Evolutionary conservation across 1,284 basidiomycete genomes (phyloP), one percentile per base, ranked within the genome.

Genomic region (Ceraceosorus guamensis): DNA sequence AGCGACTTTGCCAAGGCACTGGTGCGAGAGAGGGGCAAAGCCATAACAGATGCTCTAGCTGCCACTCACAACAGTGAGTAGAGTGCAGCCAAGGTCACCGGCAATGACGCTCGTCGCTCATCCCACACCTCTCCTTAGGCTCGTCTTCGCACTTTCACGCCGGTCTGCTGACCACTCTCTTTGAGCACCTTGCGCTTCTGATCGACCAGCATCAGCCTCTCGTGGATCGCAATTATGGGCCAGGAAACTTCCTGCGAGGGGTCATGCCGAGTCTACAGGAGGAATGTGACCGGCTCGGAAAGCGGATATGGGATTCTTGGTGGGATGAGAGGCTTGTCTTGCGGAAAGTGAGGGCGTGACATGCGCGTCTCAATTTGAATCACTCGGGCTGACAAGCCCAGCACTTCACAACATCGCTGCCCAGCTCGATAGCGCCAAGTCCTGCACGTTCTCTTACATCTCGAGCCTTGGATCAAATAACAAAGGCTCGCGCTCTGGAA

Each of bases 141-240:
- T 8, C 11, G 16, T 45, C 52, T 24, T 16, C 8, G 13, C 14
- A 53, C 14, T 46, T 18, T 18, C 52, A 56, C 53, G 66, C 70
- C 2, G 33, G 55, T 43, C 56, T 74, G 6, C 64, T 73, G 30
- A 96, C 91, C 0, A 85, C 87, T 1, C 81, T 99, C 0, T 92
- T 97, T 65, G 95, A 99, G 78, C 88, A 87, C 54, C 87, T 98
- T 46, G 95, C 93, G 0, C 84, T 89, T 79, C 91, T 99, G 60
- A 86, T 98, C 44, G 91, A 93, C 70, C 91, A 96, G 73, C 95
- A 99, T 75, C 91, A 95, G 70, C 89, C 91, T 1, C 85, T 98
- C 1, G 93, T 99, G 0, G 92, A 97, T 76, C 93, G 93, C 77
- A 95, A 98, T 77, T 98, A 98, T 70, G 95, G 69, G 1, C 44